A percentile compares a stretch with the other conserved stretches of the same genome.
Conservation (phyloP, 2,329 filamentous ascomycete genomes). For the Exophiala oligosperma region DNA sequence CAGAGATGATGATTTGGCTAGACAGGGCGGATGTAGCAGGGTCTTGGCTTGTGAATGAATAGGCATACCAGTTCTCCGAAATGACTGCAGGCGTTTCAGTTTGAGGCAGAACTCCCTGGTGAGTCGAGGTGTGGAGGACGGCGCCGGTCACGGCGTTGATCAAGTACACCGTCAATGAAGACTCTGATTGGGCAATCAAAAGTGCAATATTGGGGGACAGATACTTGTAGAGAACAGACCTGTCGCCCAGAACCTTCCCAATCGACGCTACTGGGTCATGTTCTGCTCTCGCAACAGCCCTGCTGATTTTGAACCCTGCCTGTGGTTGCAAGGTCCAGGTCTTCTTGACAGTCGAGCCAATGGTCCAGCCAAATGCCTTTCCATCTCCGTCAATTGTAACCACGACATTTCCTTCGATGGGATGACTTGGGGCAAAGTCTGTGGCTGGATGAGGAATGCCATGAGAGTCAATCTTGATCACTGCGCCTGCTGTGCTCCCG, state of each 20-base stretch:
- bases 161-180: conserved; percentile 70
- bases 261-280: conserved; percentile 93
- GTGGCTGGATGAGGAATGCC: conserved; percentile 35
- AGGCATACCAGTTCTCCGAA: conserved; percentile 94
- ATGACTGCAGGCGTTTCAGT: conserved; percentile 75
- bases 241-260: conserved; percentile 86
- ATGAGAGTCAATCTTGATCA: conserved; percentile 37
- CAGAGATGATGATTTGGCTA: conserved; percentile 80
- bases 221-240: conserved; percentile 96
- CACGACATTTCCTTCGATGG: conserved; percentile 37
- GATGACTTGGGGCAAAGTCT: conserved; percentile 29
- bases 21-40: conserved; percentile 64
- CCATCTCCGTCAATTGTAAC: conserved; percentile 44
- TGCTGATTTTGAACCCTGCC: conserved; percentile 65
- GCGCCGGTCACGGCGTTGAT: conserved; percentile 84
- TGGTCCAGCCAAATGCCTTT: conserved; percentile 43
- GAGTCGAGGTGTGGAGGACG: conserved; percentile 68
- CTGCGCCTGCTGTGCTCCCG: conserved; percentile 24
- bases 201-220: conserved; percentile 84
- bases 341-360: conserved; percentile 40
- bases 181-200: conserved; percentile 66
- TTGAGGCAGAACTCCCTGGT: conserved; percentile 70
- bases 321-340: conserved; percentile 74
- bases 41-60: conserved; percentile 63
- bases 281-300: conserved; percentile 65